Evolutionary conservation across 108 stramenopile genomes (phyloP).

Genomic region (Phaeodactylum tricornutum): DNA sequence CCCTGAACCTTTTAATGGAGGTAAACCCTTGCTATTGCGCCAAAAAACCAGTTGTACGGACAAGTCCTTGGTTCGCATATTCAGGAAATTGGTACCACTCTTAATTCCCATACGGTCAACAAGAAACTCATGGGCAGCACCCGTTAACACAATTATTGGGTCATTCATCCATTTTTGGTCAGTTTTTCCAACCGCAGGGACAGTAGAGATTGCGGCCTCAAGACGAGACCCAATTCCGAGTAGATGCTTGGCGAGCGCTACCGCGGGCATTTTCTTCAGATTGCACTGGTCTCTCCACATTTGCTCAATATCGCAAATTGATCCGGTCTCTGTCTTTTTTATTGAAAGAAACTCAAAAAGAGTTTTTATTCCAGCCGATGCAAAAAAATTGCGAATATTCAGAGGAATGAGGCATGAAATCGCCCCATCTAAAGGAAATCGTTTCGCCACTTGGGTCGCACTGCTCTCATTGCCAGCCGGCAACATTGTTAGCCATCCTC

Average conservation of each 20-base stretch:
- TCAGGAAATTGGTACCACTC: conserved; percentile 16
- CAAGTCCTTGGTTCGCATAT: conserved; percentile 22
- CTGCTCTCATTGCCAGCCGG: not conserved
- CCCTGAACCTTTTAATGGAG: conserved; percentile 31
- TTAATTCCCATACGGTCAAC: conserved; percentile 12
- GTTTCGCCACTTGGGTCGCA: not conserved
- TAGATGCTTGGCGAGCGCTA: conserved; percentile 26
- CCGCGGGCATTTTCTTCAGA: conserved; percentile 3
- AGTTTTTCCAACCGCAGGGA: conserved; percentile 7
- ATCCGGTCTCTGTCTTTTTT: conserved; percentile 30
- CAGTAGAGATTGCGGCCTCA: conserved; percentile 16
- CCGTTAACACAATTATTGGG: conserved; percentile 18
- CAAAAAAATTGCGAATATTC: conserved; percentile 20
- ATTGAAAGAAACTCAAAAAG: conserved; percentile 16
- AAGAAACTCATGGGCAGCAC: conserved; percentile 30
- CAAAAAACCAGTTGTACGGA: conserved; percentile 21
- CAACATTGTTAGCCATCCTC: not conserved
- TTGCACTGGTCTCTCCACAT: conserved; percentile 26
- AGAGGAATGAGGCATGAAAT: conserved; percentile 20
- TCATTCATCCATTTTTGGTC: conserved; percentile 22
- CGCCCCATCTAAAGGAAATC: conserved; percentile 28
- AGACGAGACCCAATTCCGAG: conserved; percentile 23
- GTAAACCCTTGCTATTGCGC: conserved; percentile 16
- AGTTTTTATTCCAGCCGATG: conserved; percentile 13
- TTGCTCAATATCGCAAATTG: conserved; percentile 19